A percentile compares a stretch with the other conserved stretches of the same genome.
phyloP scores from a whole-genome alignment of 2,329 filamentous ascomycete species.

The Aspergillaceae sp. region DNA sequence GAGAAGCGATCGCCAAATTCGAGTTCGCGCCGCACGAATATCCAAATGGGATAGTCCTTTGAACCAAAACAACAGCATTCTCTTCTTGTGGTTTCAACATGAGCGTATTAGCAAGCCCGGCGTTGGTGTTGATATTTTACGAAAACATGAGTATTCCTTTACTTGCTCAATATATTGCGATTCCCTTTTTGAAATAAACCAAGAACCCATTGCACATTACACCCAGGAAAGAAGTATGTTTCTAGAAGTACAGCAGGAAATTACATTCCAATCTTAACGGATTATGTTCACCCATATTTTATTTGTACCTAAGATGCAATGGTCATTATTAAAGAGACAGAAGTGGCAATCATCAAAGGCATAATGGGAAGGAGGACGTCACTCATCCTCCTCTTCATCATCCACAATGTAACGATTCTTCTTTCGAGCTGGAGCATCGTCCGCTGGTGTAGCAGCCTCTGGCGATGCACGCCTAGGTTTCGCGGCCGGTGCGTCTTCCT shows the following conservation, averaged over 20 bases:
- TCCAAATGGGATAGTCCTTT: constrained; percentile 16
- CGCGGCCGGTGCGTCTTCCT: constrained; percentile 22
- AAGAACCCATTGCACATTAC: too few relatives aligned
- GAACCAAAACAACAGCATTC: not conserved
- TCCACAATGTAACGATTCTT: constrained; percentile 42
- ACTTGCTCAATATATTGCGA: too few relatives aligned
- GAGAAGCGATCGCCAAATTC: constrained; percentile 26
- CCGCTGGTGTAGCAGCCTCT: constrained; percentile 14
- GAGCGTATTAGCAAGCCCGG: not conserved
- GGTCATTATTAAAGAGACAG: constrained; percentile 1
- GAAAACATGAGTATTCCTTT: not conserved
- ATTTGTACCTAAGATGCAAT: not conserved
- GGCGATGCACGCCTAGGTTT: constrained; percentile 2
- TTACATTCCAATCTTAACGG: not conserved
- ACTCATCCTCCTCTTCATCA: constrained; percentile 43
- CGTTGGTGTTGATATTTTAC: not conserved
- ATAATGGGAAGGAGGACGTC: constrained; percentile 16
- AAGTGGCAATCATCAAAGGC: constrained; percentile 2
- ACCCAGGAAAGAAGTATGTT: too few relatives aligned
- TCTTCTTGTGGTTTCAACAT: not conserved
- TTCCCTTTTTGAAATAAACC: too few relatives aligned
- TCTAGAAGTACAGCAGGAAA: not conserved
- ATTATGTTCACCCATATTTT: not conserved
- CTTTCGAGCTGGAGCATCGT: constrained; percentile 33
- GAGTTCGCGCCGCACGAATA: constrained; percentile 29